Evolutionary conservation across 2,329 filamentous ascomycete species (phyloP), one percentile per base, ranked within the genome.

Genomic region (Colletotrichum lindemuthianum): DNA sequence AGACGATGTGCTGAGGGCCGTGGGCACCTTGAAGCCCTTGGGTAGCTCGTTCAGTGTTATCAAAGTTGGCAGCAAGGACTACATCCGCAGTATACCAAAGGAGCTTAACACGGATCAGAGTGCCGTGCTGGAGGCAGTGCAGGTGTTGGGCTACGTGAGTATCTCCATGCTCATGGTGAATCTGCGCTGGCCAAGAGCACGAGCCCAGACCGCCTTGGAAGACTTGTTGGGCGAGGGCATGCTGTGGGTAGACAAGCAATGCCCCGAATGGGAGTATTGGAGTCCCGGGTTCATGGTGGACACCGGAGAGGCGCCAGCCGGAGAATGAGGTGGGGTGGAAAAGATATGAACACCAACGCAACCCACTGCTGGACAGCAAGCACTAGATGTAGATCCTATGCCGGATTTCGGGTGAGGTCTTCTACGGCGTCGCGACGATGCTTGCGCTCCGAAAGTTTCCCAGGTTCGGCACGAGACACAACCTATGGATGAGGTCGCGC

Each of bases 61-160:
- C 68, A 88, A 85, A 59, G 92, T 99, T 66, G 96, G 96, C 8
- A 88, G 88, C 69, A 92, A 91, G 73, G 87, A 91, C 67, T 96
- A 97, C 78, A 95, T 99, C 59, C 88, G 96, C 34, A 97, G 93
- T 4, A 90, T 99, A 44, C 96, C 96, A 1, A 96, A 96, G 76
- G 96, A 99, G 79, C 85, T 99, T 67, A 97, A 97, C 75, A 94
- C 88, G 12, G 96, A 99, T 75, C 96, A 99, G 81, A 92, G 92
- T 53, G 92, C 90, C 2, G 95, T 97, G 11, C 85, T 99, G 7
- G 96, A 98, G 81, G 94, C 92, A 1, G 92, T 93, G 8, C 93
- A 97, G 77, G 83, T 97, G 9, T 82, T 97, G 9, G 95, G 96
- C 1, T 97, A 93, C 73, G 92, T 98, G 55, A 97, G 90, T 63